Percentiles rank a stretch among this genome's conserved stretches.
phyloP scores from a whole-genome alignment of 1,139 yeast genomes.

The Chernovozyma aurita region DNA sequence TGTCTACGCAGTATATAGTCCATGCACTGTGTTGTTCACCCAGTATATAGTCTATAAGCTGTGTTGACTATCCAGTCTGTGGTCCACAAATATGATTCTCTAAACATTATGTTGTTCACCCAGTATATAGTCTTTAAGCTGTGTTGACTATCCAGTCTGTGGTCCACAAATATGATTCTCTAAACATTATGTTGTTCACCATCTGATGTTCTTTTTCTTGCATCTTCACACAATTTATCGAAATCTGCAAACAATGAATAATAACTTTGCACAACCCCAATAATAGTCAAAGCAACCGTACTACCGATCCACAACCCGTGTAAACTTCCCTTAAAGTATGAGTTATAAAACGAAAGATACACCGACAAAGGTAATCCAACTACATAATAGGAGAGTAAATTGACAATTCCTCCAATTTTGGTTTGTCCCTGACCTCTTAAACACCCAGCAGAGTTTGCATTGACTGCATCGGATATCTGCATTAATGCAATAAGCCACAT shows the following conservation, averaged over 20 bases:
- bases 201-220: conserved; percentile 31
- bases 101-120: no score
- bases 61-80: no score
- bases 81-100: no score
- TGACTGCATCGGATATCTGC: conserved; percentile 55
- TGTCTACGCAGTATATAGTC: no score
- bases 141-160: no score
- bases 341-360: conserved; percentile 36
- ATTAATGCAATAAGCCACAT: conserved; percentile 53
- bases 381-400: conserved; percentile 47
- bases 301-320: conserved; percentile 55
- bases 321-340: conserved; percentile 33
- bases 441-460: conserved; percentile 58
- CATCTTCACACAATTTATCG: conserved; percentile 36
- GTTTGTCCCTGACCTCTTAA: conserved; percentile 59
- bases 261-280: conserved; percentile 50
- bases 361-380: conserved; percentile 51
- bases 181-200: no score
- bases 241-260: conserved; percentile 38
- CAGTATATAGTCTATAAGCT: no score
- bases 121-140: no score
- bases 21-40: no score
- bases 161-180: no score
- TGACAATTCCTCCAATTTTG: conserved; percentile 54
- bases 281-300: conserved; percentile 46